phyloP scores from a whole-genome alignment of 108 stramenopile species.

The Phaeodactylum tricornutum region DNA sequence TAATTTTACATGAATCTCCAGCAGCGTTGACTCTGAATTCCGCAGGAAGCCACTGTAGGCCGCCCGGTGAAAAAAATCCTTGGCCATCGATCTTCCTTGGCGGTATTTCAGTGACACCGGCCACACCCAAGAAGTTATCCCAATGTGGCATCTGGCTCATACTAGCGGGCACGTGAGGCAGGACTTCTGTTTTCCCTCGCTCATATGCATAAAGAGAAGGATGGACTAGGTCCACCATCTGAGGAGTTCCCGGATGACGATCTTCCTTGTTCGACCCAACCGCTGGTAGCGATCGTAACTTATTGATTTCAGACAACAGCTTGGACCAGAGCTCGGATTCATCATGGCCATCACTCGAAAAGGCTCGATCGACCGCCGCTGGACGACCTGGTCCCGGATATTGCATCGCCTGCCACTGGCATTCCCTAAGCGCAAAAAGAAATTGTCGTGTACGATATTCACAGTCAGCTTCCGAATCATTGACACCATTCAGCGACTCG shows the following conservation, averaged over 20 bases:
- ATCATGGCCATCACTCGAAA: neutral
- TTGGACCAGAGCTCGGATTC: neutral
- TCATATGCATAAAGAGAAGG: constrained; percentile 4
- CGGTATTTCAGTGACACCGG: neutral
- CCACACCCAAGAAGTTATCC: neutral
- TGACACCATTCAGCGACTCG: neutral
- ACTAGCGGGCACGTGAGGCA: neutral
- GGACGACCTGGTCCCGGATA: neutral
- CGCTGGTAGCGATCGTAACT: neutral
- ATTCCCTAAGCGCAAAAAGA: neutral
- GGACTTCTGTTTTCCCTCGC: neutral
- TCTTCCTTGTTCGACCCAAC: constrained; percentile 1
- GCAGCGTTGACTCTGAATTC: neutral
- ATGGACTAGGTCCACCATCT: constrained; percentile 6
- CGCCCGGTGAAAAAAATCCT: neutral
- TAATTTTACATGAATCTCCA: neutral
- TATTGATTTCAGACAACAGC: neutral
- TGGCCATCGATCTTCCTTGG: neutral
- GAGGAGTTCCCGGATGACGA: constrained; percentile 5
- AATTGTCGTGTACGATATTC: neutral
- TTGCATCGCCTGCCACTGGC: neutral
- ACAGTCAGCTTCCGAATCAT: neutral
- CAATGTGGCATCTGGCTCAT: neutral
- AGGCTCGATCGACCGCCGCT: constrained; percentile 3
- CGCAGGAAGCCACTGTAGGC: constrained; percentile 4